Evolutionary conservation across 2,329 filamentous ascomycete genomes (phyloP).

Genomic region (Juglanconis oblonga): DNA sequence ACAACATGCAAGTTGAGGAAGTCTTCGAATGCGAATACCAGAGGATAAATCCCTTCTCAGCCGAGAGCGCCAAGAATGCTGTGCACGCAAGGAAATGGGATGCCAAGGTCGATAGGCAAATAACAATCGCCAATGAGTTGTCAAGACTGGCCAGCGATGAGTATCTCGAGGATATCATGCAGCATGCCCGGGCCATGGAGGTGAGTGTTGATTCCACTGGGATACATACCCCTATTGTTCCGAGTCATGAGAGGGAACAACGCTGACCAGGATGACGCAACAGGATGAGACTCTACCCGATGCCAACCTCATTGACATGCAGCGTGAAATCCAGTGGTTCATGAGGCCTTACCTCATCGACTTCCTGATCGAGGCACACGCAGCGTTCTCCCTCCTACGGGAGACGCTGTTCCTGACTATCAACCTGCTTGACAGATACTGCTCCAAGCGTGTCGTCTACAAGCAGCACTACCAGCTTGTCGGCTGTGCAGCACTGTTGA

Average conservation of each 20-base stretch:
- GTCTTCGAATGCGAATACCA: conserved; percentile 18
- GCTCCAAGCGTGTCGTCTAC: conserved; percentile 95
- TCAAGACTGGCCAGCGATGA: conserved; percentile 82
- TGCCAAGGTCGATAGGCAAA: conserved; percentile 64
- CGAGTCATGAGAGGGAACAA: not conserved
- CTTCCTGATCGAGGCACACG: conserved; percentile 95
- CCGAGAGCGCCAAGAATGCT: conserved; percentile 17
- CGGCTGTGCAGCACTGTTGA: conserved; percentile 90
- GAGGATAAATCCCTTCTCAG: conserved; percentile 16
- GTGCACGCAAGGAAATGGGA: conserved; percentile 19
- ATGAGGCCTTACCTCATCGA: conserved; percentile 98
- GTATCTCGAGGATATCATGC: conserved; percentile 90
- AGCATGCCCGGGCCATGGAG: conserved; percentile 96
- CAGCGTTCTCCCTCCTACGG: conserved; percentile 87
- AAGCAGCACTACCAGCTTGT: conserved; percentile 99
- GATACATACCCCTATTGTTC: not conserved
- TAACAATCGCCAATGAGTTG: conserved; percentile 84
- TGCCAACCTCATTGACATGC: conserved; percentile 97
- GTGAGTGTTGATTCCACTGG: conserved; percentile 38
- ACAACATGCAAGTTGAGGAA: conserved; percentile 29
- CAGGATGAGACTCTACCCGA: conserved; percentile 85
- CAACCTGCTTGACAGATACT: conserved; percentile 96
- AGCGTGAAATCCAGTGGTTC: conserved; percentile 99
- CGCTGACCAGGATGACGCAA: conserved; percentile 1
- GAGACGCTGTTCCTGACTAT: conserved; percentile 95